These are phyloP conservation scores for Penicillium occitanis DNA, from an alignment of 2,329 filamentous ascomycete species.

Conservation along the genomic window DNA sequence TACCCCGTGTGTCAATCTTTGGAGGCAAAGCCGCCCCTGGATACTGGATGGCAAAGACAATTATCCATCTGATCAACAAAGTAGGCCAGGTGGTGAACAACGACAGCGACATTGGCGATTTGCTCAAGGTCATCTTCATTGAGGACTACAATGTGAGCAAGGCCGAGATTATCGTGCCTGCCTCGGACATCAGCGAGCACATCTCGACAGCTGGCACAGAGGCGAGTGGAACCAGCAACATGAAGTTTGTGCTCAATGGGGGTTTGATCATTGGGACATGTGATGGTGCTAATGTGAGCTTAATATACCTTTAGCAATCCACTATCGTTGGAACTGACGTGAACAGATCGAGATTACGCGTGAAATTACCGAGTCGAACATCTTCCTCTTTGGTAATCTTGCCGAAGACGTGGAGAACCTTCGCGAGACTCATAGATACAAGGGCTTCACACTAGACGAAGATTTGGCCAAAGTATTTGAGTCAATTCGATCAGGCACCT, in stretches of 20 bases:
- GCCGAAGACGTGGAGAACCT: slow-evolving; percentile 96
- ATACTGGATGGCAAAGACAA: slow-evolving; percentile 99
- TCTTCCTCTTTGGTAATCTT: slow-evolving; percentile 96
- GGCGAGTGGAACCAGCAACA: slow-evolving; percentile 86
- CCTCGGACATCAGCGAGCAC: slow-evolving; percentile 95
- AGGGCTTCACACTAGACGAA: slow-evolving; percentile 72
- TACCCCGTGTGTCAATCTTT: slow-evolving; percentile 90
- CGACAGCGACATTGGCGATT: slow-evolving; percentile 85
- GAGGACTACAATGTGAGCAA: slow-evolving; percentile 99
- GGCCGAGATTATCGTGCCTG: slow-evolving; percentile 92
- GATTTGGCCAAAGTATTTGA: slow-evolving; percentile 79
- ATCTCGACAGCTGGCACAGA: slow-evolving; percentile 98
- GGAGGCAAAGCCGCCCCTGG: slow-evolving; percentile 96
- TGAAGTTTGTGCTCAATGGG: slow-evolving; percentile 99
- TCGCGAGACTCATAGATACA: slow-evolving; percentile 84
- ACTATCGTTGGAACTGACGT: background rate
- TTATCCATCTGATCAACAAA: slow-evolving; percentile 93
- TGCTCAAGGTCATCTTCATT: slow-evolving; percentile 95
- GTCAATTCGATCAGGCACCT: slow-evolving; percentile 74
- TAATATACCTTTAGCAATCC: too few species aligned
- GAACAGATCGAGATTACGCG: slow-evolving; percentile 89
- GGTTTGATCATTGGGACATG: slow-evolving; percentile 97
- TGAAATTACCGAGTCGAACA: slow-evolving; percentile 93
- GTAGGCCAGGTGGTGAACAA: slow-evolving; percentile 90
- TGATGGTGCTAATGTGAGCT: slow-evolving; percentile 85